Percentiles rank a stretch among this genome's conserved stretches.
Conservation (phyloP, 345 rosid species). For the Raphanus raphanistrum region DNA sequence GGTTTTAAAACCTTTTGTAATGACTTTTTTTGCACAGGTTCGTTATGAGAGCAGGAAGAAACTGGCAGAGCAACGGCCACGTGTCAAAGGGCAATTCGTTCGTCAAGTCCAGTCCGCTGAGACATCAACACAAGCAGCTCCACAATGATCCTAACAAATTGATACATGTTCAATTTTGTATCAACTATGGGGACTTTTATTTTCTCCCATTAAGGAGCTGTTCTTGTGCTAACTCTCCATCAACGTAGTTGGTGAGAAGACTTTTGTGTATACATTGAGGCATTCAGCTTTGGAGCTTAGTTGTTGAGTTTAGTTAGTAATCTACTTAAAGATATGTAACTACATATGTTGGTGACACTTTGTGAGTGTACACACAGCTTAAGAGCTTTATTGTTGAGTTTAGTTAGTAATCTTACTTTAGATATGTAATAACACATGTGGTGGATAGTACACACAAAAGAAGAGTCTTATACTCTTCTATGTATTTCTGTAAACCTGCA, state of each 20-base stretch:
- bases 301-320: constrained; percentile 27
- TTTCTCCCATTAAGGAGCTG: constrained; percentile 4
- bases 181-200: neutral
- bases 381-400: neutral
- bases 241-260: constrained; percentile 4
- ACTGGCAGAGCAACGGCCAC: constrained; percentile 68
- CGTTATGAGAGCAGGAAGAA: constrained; percentile 70
- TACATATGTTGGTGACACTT: neutral
- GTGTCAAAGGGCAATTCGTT: constrained; percentile 69
- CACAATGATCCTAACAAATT: constrained; percentile 52
- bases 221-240: constrained; percentile 19
- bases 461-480: too few species aligned
- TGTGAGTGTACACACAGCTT: constrained; percentile 1
- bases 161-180: neutral
- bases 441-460: neutral
- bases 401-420: constrained; percentile 24
- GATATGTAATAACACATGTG: neutral
- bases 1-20: neutral
- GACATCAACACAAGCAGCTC: constrained; percentile 28
- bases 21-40: constrained; percentile 41
- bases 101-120: constrained; percentile 41
- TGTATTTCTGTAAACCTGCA: too few species aligned
- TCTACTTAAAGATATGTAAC: constrained; percentile 1
- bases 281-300: constrained; percentile 9
- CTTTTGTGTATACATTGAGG: neutral